Evolutionary conservation across 2,329 filamentous ascomycete genomes (phyloP).

Genomic region (Sporothrix variecibatus): DNA sequence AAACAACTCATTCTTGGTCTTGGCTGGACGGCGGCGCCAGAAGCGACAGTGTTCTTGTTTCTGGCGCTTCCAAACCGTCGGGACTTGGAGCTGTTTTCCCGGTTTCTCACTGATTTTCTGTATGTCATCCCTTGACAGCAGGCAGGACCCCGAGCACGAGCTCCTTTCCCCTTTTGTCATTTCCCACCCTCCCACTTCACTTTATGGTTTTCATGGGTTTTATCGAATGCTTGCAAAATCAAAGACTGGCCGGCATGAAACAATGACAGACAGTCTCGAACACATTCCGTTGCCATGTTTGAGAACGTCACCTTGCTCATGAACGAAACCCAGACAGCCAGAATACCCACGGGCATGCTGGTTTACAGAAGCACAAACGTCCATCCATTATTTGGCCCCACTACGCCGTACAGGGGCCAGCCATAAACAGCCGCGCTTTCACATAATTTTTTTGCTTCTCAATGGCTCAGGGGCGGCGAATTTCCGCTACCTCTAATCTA

Average conservation of each 20-base stretch:
- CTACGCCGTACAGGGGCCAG: neutral
- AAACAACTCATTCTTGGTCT: neutral
- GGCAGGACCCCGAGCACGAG: neutral
- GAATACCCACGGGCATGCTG: neutral
- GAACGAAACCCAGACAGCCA: neutral
- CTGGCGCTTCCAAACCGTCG: conserved; percentile 25
- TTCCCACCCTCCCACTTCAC: neutral
- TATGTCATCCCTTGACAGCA: neutral
- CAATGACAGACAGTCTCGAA: neutral
- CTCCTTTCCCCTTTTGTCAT: conserved; percentile 1
- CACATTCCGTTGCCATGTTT: neutral
- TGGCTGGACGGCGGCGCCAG: neutral
- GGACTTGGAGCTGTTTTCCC: neutral
- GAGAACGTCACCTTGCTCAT: too few relatives aligned
- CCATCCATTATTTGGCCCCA: neutral
- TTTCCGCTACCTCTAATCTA: neutral
- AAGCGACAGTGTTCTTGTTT: neutral
- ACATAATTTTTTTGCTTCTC: neutral
- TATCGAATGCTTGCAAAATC: neutral
- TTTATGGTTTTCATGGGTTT: neutral
- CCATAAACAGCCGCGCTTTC: neutral
- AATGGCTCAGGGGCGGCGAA: neutral
- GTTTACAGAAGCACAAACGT: neutral
- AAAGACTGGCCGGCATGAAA: neutral
- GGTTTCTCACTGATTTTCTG: neutral